Percentiles rank a stretch among this genome's conserved stretches.
These are phyloP conservation scores for Graphilbum sp. DNA, from an alignment of 2,329 filamentous ascomycete genomes.

Conservation along the genomic window DNA sequence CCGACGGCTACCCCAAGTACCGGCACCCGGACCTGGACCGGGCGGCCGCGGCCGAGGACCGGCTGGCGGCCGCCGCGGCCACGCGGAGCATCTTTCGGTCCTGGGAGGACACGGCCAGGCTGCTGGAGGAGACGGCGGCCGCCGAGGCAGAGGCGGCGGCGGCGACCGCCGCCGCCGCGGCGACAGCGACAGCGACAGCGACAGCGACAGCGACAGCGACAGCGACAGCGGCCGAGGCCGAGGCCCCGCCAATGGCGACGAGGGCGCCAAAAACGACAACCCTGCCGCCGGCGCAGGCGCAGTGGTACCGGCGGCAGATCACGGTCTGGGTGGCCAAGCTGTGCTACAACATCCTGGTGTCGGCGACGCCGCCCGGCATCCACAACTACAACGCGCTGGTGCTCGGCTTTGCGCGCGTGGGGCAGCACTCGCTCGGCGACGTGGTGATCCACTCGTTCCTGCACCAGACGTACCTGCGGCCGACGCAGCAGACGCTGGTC, in stretches of 20 bases:
- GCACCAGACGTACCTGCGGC: conserved; percentile 23
- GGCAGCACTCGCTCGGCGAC: conserved; percentile 32
- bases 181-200: too few relatives aligned
- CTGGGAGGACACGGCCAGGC: conserved; percentile 9
- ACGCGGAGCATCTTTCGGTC: conserved; percentile 12
- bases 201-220: too few relatives aligned
- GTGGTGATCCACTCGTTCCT: conserved; percentile 36
- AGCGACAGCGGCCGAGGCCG: too few relatives aligned
- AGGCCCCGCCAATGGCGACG: too few relatives aligned
- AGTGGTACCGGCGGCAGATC: conserved; percentile 5
- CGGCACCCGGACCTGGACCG: conserved; percentile 11
- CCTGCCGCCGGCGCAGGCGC: neutral
- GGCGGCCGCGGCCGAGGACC: conserved; percentile 6
- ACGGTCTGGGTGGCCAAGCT: conserved; percentile 20
- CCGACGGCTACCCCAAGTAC: conserved; percentile 18
- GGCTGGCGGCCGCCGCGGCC: conserved; percentile 11
- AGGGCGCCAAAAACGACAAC: neutral
- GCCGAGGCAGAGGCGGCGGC: neutral
- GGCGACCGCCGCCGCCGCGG: neutral
- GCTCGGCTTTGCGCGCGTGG: conserved; percentile 39
- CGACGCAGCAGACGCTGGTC: conserved; percentile 31
- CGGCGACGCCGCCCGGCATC: conserved; percentile 43
- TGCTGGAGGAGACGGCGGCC: neutral
- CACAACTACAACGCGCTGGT: conserved; percentile 58
- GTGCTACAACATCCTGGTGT: conserved; percentile 51